Evolutionary conservation across 1,139 yeast genomes (phyloP).

Genomic region (Debaryomyces fabryi): DNA sequence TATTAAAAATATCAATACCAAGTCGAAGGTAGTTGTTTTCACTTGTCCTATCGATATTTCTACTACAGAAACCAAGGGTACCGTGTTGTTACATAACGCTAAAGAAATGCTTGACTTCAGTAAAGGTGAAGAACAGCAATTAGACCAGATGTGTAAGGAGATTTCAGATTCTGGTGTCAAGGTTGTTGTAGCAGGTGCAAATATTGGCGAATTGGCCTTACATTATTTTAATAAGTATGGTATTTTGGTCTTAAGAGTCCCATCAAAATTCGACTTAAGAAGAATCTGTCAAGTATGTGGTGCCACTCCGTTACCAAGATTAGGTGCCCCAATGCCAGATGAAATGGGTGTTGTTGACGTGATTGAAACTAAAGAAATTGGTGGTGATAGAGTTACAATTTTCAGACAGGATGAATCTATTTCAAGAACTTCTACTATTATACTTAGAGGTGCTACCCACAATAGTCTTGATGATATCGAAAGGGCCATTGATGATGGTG

Average conservation of each 20-base stretch:
- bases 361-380: constrained; percentile 91
- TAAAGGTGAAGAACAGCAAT: constrained; percentile 93
- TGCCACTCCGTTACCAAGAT: constrained; percentile 92
- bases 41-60: constrained; percentile 95
- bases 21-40: constrained; percentile 87
- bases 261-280: constrained; percentile 91
- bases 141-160: constrained; percentile 84
- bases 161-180: constrained; percentile 81
- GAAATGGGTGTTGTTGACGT: constrained; percentile 88
- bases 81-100: constrained; percentile 92
- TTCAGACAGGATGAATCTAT: constrained; percentile 83
- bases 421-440: constrained; percentile 81
- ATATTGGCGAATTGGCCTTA: constrained; percentile 88
- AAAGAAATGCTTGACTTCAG: constrained; percentile 95
- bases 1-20: constrained; percentile 59
- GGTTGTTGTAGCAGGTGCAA: constrained; percentile 91
- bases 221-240: constrained; percentile 89
- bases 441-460: constrained; percentile 97
- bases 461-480: constrained; percentile 91
- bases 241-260: constrained; percentile 83
- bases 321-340: constrained; percentile 95
- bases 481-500: constrained; percentile 97
- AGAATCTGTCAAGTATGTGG: constrained; percentile 96
- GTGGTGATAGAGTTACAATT: constrained; percentile 95
- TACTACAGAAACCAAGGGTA: constrained; percentile 95